phyloP scores from a whole-genome alignment of 2,329 filamentous ascomycete genomes.

The Fusarium papillatum region DNA sequence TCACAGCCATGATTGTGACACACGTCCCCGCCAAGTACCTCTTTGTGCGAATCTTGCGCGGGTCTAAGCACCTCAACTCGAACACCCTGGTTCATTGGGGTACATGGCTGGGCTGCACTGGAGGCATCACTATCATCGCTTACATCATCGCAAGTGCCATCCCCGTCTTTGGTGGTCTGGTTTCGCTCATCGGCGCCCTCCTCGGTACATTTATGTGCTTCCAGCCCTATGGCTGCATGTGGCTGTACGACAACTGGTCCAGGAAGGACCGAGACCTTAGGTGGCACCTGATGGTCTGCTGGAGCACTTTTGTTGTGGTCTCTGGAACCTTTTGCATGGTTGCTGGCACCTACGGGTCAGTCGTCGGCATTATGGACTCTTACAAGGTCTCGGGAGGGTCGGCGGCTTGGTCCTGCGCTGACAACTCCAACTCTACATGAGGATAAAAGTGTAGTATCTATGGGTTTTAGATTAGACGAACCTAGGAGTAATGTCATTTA shows the following conservation, averaged over 20 bases:
- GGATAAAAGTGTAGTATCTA: neutral
- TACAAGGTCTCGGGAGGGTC: neutral
- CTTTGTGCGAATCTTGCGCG: conserved; percentile 46
- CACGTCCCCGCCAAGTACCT: conserved; percentile 47
- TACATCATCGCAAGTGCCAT: conserved; percentile 37
- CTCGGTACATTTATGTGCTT: conserved; percentile 36
- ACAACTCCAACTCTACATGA: conserved; percentile 22
- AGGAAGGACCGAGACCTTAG: neutral
- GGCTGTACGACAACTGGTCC: conserved; percentile 32
- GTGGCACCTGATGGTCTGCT: conserved; percentile 17
- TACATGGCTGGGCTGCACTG: conserved; percentile 42
- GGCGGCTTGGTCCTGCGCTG: conserved; percentile 19
- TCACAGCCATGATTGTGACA: conserved; percentile 43
- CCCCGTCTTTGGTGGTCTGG: conserved; percentile 30
- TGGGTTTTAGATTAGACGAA: conserved; percentile 5
- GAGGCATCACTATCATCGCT: conserved; percentile 17
- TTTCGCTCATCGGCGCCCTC: conserved; percentile 29
- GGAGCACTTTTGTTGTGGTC: conserved; percentile 22
- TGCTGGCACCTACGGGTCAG: conserved; percentile 28
- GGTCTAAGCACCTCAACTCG: conserved; percentile 45
- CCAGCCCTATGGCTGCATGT: conserved; percentile 36
- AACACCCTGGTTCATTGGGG: conserved; percentile 46
- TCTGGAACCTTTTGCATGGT: conserved; percentile 30
- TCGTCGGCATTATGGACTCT: conserved; percentile 9
- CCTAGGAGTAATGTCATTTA: neutral